Evolutionary conservation across 2,329 filamentous ascomycete genomes (phyloP).

Genomic region (Decorospora gaudefroyi): DNA sequence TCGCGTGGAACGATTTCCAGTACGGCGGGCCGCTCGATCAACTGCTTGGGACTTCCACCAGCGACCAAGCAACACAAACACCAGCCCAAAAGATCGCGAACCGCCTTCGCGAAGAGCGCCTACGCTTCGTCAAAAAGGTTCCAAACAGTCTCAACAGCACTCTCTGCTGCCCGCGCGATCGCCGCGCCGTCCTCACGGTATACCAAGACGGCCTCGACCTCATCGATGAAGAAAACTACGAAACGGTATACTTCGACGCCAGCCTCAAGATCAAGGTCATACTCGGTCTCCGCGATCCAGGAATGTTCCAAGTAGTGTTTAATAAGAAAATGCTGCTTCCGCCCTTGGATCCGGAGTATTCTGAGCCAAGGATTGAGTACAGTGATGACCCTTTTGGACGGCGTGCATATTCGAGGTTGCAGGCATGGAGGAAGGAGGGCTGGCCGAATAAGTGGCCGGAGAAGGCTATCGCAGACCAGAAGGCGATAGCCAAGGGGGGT

Average conservation of each 20-base stretch:
- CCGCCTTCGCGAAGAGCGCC: neutral
- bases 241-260: constrained; percentile 9
- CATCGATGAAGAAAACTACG: neutral
- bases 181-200: neutral
- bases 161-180: neutral
- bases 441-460: constrained; percentile 19
- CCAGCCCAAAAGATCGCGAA: neutral
- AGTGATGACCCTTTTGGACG: constrained; percentile 1
- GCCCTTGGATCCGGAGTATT: constrained; percentile 24
- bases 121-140: constrained; percentile 1
- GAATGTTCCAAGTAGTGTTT: constrained; percentile 16
- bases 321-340: constrained; percentile 1
- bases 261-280: constrained; percentile 14
- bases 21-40: neutral
- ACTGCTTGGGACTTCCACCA: neutral
- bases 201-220: neutral
- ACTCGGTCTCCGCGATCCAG: constrained; percentile 6
- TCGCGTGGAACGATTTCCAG: neutral
- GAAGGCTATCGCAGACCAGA: constrained; percentile 11
- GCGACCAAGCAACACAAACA: neutral
- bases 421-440: constrained; percentile 23
- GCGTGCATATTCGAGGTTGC: constrained; percentile 12
- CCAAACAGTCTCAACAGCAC: neutral
- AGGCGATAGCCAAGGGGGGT: neutral
- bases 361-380: constrained; percentile 18